Base-by-base conservation (phyloP, 805 yeast genomes). In the Kodamaea laetipori region DNA sequence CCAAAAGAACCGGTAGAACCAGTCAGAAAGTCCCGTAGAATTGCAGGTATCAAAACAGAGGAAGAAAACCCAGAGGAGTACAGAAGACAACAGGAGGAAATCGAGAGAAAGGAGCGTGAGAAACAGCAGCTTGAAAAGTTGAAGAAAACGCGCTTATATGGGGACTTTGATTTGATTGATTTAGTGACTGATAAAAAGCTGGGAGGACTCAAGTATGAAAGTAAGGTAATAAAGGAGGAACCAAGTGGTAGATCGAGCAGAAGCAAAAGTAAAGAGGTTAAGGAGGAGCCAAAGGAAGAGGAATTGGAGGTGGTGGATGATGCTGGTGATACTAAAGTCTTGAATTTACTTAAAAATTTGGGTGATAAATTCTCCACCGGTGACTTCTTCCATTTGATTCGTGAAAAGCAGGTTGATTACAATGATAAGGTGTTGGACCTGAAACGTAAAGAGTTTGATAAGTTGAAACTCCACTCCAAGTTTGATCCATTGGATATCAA, bases 401-500 rank as follows among this genome's bases (percentile, higher is more conserved):
- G 69, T 15, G 53, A 64, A 7, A 47, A 55, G 2, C 44, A 54
- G 9, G 26, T 46, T 13, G 41, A 44, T 12, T 52, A 59, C 35
- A 54, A 66, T 15, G 67, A 69, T 39, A 65, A 71, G 25, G 75
- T 72, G 4, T 62, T 84, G 13, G 66, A 71, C 18, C 54, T 64
- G 15, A 56, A 77, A 15, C 69, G 95, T 39, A 69, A 76, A 27
- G 82, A 78, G 42, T 71, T 90, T 47, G 73, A 71, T 17, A 57
- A 66, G 1, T 59, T 85, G 50, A 54, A 68, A 24, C 55, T 87
- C 10, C 80, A 78, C 53, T 78, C 74, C 8, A 70, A 71, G 12
- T 81, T 77, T 55, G 81, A 78, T 45, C 90, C 94, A 0, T 77
- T 81, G 49, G 86, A 84, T 39, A 76, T 89, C 48, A 84, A 82